Conservation (phyloP, 2,329 filamentous ascomycete genomes). For the Cladophialophora bantiana region DNA sequence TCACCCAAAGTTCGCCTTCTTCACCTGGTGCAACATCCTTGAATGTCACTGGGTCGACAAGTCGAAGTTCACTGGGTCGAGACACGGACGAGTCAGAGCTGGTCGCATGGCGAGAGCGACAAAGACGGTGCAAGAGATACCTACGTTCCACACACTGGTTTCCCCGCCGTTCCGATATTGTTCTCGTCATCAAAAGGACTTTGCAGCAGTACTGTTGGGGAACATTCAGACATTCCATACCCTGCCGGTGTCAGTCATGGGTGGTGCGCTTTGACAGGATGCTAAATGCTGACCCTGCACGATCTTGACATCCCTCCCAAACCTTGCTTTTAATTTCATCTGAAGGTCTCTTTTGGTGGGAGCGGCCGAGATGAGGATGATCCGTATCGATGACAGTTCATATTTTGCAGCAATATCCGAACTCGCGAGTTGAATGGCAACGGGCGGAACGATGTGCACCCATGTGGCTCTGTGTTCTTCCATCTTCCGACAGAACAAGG, state of each 20-base stretch:
- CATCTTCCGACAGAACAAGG: slow-evolving; percentile 61
- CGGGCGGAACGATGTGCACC: slow-evolving; percentile 67
- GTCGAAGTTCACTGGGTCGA: slow-evolving; percentile 21
- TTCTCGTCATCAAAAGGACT: slow-evolving; percentile 54
- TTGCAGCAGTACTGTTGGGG: slow-evolving; percentile 54
- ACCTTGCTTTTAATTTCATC: slow-evolving; percentile 57
- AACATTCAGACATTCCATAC: slow-evolving; percentile 42
- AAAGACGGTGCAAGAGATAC: not conserved
- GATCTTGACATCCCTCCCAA: slow-evolving; percentile 52
- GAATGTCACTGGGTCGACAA: slow-evolving; percentile 27
- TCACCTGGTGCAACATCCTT: slow-evolving; percentile 27
- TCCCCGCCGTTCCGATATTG: slow-evolving; percentile 51
- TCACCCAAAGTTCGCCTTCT: slow-evolving; percentile 68
- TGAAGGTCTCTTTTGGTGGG: slow-evolving; percentile 64
- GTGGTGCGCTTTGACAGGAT: slow-evolving; percentile 56
- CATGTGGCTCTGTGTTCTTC: slow-evolving; percentile 58
- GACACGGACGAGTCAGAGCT: not conserved
- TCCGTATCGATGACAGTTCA: slow-evolving; percentile 60
- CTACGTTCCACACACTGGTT: slow-evolving; percentile 28
- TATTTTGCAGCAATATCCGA: slow-evolving; percentile 58
- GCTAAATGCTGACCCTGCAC: slow-evolving; percentile 49
- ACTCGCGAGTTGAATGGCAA: slow-evolving; percentile 66
- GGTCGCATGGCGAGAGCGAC: not conserved
- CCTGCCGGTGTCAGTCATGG: slow-evolving; percentile 12
- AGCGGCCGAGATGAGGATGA: slow-evolving; percentile 62